phyloP scores from a whole-genome alignment of 306 rosid species.

The Carpinus fangiana region DNA sequence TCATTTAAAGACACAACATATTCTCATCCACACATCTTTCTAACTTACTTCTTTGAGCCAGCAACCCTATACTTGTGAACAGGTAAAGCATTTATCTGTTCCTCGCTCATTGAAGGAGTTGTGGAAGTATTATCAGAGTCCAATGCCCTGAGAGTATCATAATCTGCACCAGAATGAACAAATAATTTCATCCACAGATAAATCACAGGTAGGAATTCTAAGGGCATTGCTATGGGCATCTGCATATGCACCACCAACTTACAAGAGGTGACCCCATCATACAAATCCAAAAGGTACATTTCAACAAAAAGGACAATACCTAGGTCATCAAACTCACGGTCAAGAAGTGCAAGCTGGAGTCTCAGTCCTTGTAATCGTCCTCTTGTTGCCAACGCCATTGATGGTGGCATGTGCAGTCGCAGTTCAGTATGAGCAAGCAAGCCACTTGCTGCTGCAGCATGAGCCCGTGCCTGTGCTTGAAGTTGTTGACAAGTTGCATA shows the following conservation, averaged over 20 bases:
- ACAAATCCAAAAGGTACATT: not conserved
- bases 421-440: constrained; percentile 86
- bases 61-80: constrained; percentile 51
- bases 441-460: constrained; percentile 80
- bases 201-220: not conserved
- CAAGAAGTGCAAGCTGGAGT: constrained; percentile 98
- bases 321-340: constrained; percentile 92
- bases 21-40: not conserved
- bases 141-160: constrained; percentile 39
- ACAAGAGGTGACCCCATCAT: not conserved
- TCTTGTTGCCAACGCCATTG: constrained; percentile 78
- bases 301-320: constrained; percentile 40
- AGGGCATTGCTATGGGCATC: not conserved
- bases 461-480: constrained; percentile 93
- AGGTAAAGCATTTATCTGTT: constrained; percentile 61
- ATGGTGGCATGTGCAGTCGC: constrained; percentile 85
- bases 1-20: not conserved
- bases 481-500: constrained; percentile 97
- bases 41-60: constrained; percentile 45
- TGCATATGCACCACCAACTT: constrained; percentile 1
- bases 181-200: not conserved
- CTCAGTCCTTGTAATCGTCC: constrained; percentile 96
- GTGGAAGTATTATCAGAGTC: constrained; percentile 40
- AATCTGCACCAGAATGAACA: constrained; percentile 37
- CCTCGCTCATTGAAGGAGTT: constrained; percentile 53